phyloP scores from a whole-genome alignment of 179 eudicot genomes.

The Actinidia arguta region DNA sequence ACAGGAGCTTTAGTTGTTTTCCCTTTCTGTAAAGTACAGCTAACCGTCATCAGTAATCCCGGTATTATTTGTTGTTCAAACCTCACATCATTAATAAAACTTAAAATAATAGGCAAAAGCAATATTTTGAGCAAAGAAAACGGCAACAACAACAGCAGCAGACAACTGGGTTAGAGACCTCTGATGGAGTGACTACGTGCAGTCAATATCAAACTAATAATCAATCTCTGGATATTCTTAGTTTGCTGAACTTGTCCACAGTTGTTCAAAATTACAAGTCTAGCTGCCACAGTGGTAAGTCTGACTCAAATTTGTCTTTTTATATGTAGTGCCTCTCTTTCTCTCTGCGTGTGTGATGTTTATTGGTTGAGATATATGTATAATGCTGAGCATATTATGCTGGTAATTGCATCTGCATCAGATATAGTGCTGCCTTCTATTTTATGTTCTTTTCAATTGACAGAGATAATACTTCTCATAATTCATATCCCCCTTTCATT shows the following conservation, averaged over 20 bases:
- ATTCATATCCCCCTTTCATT: neutral
- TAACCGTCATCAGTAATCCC: too few relatives aligned
- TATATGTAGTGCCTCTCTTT: neutral
- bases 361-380: neutral
- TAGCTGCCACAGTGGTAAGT: slow-evolving; percentile 34
- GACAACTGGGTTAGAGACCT: slow-evolving; percentile 45
- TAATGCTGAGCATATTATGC: neutral
- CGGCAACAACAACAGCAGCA: slow-evolving; percentile 63
- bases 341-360: neutral
- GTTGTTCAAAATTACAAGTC: slow-evolving; percentile 43
- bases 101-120: slow-evolving; percentile 67
- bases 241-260: slow-evolving; percentile 66
- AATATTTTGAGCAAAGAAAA: slow-evolving; percentile 93
- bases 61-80: neutral
- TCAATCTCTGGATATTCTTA: slow-evolving; percentile 80
- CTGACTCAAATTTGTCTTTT: neutral
- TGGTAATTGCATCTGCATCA: neutral
- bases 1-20: slow-evolving; percentile 12
- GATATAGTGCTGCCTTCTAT: neutral
- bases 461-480: neutral
- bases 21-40: neutral
- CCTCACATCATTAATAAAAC: neutral
- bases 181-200: slow-evolving; percentile 39
- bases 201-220: slow-evolving; percentile 40
- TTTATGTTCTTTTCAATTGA: slow-evolving; percentile 5